Percentiles rank a stretch among this genome's conserved stretches.
Conservation (phyloP, 2,329 filamentous ascomycete species). For the Coccinonectria pachysandricola region DNA sequence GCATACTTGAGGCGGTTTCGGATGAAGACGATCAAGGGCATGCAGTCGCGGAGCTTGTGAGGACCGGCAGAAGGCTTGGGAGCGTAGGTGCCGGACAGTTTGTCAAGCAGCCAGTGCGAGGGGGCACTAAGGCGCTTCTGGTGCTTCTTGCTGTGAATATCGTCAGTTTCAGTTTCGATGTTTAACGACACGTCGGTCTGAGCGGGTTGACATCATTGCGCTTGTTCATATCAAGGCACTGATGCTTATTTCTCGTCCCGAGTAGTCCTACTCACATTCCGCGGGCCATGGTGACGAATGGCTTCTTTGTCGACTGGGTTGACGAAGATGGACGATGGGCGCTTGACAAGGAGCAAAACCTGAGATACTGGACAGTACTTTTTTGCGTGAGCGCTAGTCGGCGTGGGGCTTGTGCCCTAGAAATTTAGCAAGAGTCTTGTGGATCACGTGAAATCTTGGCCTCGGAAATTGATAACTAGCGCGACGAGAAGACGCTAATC, state of each 20-base stretch:
- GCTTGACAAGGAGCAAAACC: conserved; percentile 14
- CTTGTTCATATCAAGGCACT: too few relatives aligned
- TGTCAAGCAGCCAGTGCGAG: conserved; percentile 99
- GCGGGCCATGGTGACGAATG: conserved; percentile 50
- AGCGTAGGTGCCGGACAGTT: conserved; percentile 85
- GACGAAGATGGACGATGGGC: conserved; percentile 22
- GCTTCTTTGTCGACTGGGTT: conserved; percentile 28
- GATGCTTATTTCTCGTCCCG: conserved; percentile 5
- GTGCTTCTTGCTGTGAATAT: conserved; percentile 77
- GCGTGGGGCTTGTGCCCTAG: conserved; percentile 28
- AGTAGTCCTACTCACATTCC: conserved; percentile 52
- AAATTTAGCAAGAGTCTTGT: conserved; percentile 1
- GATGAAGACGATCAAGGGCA: conserved; percentile 98
- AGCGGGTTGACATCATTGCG: conserved; percentile 5
- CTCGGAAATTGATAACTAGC: too few relatives aligned
- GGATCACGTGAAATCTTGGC: conserved; percentile 7
- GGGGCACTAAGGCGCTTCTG: conserved; percentile 99
- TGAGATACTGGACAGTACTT: conserved; percentile 21
- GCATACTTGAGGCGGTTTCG: conserved; percentile 97
- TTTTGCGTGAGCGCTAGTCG: conserved; percentile 20
- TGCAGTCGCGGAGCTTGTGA: conserved; percentile 98
- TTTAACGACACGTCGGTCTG: conserved; percentile 3
- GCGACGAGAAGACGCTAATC: too few relatives aligned
- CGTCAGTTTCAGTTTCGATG: conserved; percentile 21
- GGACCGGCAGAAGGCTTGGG: conserved; percentile 69